A percentile compares a stretch with the other conserved stretches of the same genome.
Evolutionary conservation across 176 grass and related monocot genomes (phyloP).

Genomic region (Eleusine coracana): DNA sequence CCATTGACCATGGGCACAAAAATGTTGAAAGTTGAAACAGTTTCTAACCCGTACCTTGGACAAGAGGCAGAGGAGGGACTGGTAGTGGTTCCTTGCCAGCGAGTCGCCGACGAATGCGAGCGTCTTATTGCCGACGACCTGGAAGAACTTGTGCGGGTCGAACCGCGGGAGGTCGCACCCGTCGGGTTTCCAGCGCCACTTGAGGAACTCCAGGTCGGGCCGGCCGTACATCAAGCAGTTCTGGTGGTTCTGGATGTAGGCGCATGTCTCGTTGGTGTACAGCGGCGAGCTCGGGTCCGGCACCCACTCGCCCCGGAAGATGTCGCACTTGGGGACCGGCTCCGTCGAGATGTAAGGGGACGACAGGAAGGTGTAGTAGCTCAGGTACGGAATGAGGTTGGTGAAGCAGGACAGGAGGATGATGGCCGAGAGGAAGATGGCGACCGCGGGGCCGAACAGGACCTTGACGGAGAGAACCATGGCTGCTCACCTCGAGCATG

Average conservation of each 20-base stretch:
- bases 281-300: constrained; percentile 44
- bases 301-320: constrained; percentile 59
- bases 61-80: constrained; percentile 57
- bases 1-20: too few species aligned
- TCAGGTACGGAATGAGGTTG: constrained; percentile 12
- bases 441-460: constrained; percentile 32
- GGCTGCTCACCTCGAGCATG: neutral
- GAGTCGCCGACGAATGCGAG: constrained; percentile 59
- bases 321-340: constrained; percentile 43
- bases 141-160: constrained; percentile 50
- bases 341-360: constrained; percentile 10
- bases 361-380: constrained; percentile 14
- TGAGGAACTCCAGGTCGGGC: constrained; percentile 53
- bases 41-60: constrained; percentile 24
- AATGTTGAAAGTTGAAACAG: too few species aligned
- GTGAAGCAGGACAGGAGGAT: constrained; percentile 48
- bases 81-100: constrained; percentile 54
- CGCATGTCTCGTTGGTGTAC: constrained; percentile 60
- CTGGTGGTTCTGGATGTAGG: constrained; percentile 54
- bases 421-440: constrained; percentile 48
- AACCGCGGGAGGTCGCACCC: constrained; percentile 52
- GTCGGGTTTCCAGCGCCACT: constrained; percentile 55
- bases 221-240: constrained; percentile 59
- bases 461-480: constrained; percentile 46
- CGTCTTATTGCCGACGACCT: constrained; percentile 47